A percentile compares a stretch with the other conserved stretches of the same genome.
Conservation (phyloP, 2,329 filamentous ascomycete species). For the Aspergillaceae sp. region DNA sequence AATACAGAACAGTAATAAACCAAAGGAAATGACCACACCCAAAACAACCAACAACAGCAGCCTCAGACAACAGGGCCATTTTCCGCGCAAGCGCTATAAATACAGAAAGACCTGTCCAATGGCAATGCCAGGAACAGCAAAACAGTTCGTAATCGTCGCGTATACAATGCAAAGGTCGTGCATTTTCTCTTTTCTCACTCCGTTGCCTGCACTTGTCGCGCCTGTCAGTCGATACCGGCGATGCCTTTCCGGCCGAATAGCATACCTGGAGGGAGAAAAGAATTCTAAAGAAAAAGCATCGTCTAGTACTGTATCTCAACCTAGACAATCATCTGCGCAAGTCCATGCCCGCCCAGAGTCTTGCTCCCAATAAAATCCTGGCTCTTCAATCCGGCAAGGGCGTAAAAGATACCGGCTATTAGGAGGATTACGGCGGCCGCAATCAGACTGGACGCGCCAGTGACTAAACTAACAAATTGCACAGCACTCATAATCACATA, state of each 20-base stretch:
- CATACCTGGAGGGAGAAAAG: neutral
- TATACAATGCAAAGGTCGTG: constrained; percentile 8
- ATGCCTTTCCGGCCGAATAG: too few species aligned
- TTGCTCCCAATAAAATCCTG: constrained; percentile 60
- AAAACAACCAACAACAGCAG: neutral
- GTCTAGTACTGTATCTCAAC: neutral
- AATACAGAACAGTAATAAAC: neutral
- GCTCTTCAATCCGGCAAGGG: constrained; percentile 36
- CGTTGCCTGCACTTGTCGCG: neutral
- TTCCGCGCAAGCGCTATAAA: constrained; percentile 10
- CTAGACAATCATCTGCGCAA: constrained; percentile 96
- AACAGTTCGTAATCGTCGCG: constrained; percentile 17
- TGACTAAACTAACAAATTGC: constrained; percentile 73
- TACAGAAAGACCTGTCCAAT: constrained; percentile 11
- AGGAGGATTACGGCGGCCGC: constrained; percentile 75
- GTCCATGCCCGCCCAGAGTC: constrained; percentile 85
- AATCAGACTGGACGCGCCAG: constrained; percentile 62
- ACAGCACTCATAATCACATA: constrained; percentile 72
- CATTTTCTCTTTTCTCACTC: neutral
- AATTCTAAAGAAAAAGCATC: too few species aligned
- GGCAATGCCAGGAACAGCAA: constrained; percentile 9
- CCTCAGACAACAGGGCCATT: neutral
- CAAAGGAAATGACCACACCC: neutral
- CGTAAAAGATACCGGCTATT: constrained; percentile 70
- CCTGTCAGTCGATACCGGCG: neutral